A percentile compares a stretch with the other conserved stretches of the same genome.
Conservation (phyloP, 768 basidiomycete genomes). For the Podaxis sp. region DNA sequence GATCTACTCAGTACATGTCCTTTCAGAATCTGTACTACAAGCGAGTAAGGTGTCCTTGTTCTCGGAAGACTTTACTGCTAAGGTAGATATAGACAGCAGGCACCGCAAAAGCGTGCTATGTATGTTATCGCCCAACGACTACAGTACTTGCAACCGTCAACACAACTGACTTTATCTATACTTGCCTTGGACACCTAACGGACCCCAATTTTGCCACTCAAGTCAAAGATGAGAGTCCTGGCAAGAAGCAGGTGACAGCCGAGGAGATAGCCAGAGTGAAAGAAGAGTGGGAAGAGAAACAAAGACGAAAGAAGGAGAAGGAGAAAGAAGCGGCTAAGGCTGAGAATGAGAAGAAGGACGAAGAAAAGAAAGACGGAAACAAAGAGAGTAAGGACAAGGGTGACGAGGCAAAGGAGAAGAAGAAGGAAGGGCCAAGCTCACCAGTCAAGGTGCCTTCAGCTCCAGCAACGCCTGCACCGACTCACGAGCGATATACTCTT, state of each 20-base stretch:
- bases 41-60: conserved; percentile 44
- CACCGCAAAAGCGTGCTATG: conserved; percentile 72
- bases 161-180: conserved; percentile 82
- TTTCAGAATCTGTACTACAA: conserved; percentile 88
- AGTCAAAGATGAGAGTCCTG: conserved; percentile 31
- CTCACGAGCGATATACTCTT: conserved; percentile 74
- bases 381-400: conserved; percentile 29
- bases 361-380: conserved; percentile 33
- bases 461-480: conserved; percentile 32
- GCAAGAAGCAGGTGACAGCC: conserved; percentile 41
- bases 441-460: conserved; percentile 23
- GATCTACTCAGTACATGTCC: conserved; percentile 39
- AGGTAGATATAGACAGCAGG: conserved; percentile 56
- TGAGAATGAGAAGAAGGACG: conserved; percentile 32
- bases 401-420: conserved; percentile 25
- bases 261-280: conserved; percentile 79
- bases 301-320: conserved; percentile 52
- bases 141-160: conserved; percentile 83
- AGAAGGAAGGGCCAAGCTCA: conserved; percentile 22
- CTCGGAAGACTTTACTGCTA: conserved; percentile 7
- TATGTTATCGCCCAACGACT: conserved; percentile 76
- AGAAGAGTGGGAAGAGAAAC: conserved; percentile 75
- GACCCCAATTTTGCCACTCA: conserved; percentile 73
- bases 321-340: conserved; percentile 44
- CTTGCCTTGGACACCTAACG: conserved; percentile 74